phyloP scores from a whole-genome alignment of 2,329 filamentous ascomycete species.

The Rhinocladiella similis region DNA sequence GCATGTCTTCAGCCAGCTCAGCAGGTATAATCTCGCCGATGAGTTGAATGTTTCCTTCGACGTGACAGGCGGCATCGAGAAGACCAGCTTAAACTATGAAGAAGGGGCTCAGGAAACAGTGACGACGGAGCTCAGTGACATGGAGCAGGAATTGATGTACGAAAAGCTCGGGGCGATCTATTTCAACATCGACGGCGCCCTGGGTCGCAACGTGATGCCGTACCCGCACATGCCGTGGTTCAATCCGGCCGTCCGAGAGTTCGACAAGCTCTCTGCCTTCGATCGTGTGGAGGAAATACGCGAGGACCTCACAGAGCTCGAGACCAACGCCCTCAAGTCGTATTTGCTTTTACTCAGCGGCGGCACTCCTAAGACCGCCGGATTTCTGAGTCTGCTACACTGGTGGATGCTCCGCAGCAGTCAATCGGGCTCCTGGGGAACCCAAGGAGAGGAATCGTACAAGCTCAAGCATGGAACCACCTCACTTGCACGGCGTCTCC shows the following conservation, averaged over 20 bases:
- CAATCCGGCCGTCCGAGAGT: slow-evolving; percentile 32
- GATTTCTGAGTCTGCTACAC: neutral
- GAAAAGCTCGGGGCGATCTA: slow-evolving; percentile 36
- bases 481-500: slow-evolving; percentile 46
- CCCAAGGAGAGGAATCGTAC: slow-evolving; percentile 42
- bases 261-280: slow-evolving; percentile 29
- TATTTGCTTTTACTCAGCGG: neutral
- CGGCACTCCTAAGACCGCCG: neutral
- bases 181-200: slow-evolving; percentile 47
- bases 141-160: neutral
- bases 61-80: no score
- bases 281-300: no score
- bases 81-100: neutral
- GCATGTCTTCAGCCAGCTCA: slow-evolving; percentile 47
- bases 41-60: slow-evolving; percentile 40
- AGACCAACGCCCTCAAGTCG: neutral
- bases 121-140: neutral
- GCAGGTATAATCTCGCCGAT: slow-evolving; percentile 46
- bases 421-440: slow-evolving; percentile 28
- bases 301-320: neutral
- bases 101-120: neutral
- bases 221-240: slow-evolving; percentile 38
- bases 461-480: slow-evolving; percentile 47
- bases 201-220: slow-evolving; percentile 40
- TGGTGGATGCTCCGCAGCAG: neutral